These are phyloP conservation scores for Fallopia convolvulus DNA, from an alignment of 148 eudicot species.

Conservation along the genomic window DNA sequence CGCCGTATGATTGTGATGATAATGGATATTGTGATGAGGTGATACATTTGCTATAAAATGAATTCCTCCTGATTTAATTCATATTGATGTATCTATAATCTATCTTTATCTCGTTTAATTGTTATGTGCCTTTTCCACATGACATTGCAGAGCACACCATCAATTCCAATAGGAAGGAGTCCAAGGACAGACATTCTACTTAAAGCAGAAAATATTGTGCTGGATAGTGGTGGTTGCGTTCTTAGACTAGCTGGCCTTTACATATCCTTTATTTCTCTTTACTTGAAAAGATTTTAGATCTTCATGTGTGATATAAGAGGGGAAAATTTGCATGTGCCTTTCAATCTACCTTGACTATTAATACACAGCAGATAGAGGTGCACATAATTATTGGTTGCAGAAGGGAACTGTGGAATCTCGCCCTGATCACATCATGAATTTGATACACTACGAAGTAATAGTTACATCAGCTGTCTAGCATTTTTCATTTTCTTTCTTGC, in stretches of 20 bases:
- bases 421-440: constrained; percentile 86
- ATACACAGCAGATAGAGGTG: constrained; percentile 83
- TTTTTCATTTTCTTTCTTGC: not conserved
- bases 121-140: not conserved
- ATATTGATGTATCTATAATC: not conserved
- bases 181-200: constrained; percentile 74
- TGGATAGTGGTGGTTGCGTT: constrained; percentile 68
- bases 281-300: not conserved
- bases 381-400: constrained; percentile 71
- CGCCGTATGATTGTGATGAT: constrained; percentile 68
- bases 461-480: not conserved
- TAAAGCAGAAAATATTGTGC: constrained; percentile 59
- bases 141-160: constrained; percentile 48
- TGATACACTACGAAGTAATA: constrained; percentile 77
- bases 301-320: not conserved
- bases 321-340: not conserved
- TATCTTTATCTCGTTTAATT: not conserved
- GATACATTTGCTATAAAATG: not conserved
- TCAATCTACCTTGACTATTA: constrained; percentile 34
- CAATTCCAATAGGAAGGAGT: constrained; percentile 66
- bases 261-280: constrained; percentile 54
- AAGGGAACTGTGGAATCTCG: constrained; percentile 62
- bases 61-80: not conserved
- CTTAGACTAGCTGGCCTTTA: constrained; percentile 93
- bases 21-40: constrained; percentile 89